Conservation (phyloP, 768 basidiomycete genomes). For the Boletus sp. region DNA sequence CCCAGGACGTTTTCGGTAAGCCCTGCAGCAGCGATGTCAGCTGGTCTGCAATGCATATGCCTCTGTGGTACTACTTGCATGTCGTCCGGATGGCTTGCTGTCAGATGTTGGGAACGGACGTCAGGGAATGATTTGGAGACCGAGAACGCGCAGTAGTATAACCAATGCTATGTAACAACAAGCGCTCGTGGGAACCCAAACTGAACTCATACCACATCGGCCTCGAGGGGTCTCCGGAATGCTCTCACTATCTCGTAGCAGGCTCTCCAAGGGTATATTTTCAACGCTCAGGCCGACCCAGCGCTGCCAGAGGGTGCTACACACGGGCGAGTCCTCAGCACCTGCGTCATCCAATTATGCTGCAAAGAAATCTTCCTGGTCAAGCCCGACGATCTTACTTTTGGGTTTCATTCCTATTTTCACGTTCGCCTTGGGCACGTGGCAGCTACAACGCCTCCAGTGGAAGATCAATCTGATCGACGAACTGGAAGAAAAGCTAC, state of each 20-base stretch:
- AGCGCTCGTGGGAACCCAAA: constrained; percentile 20
- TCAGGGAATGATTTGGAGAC: neutral
- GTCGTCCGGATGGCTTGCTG: constrained; percentile 6
- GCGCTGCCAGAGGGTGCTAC: constrained; percentile 8
- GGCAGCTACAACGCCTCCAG: constrained; percentile 90
- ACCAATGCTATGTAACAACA: neutral
- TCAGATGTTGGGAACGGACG: constrained; percentile 1
- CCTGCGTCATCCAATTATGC: constrained; percentile 48
- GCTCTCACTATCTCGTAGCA: constrained; percentile 18
- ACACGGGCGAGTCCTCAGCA: constrained; percentile 12
- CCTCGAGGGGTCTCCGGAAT: constrained; percentile 3
- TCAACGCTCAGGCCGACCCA: constrained; percentile 9
- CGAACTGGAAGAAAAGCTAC: constrained; percentile 86
- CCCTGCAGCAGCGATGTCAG: constrained; percentile 26
- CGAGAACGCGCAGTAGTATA: constrained; percentile 9
- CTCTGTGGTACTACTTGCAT: constrained; percentile 24
- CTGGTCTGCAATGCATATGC: neutral
- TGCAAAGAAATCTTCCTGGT: constrained; percentile 55
- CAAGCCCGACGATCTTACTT: constrained; percentile 68
- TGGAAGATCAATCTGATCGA: constrained; percentile 96
- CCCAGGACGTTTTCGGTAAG: constrained; percentile 33
- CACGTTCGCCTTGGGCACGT: constrained; percentile 84
- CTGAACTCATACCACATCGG: neutral
- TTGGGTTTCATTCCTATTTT: constrained; percentile 86
- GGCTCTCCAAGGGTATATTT: constrained; percentile 3